Evolutionary conservation across 192 early-diverging fungal genomes (phyloP).

Genomic region (Mycoemilia scoparia): DNA sequence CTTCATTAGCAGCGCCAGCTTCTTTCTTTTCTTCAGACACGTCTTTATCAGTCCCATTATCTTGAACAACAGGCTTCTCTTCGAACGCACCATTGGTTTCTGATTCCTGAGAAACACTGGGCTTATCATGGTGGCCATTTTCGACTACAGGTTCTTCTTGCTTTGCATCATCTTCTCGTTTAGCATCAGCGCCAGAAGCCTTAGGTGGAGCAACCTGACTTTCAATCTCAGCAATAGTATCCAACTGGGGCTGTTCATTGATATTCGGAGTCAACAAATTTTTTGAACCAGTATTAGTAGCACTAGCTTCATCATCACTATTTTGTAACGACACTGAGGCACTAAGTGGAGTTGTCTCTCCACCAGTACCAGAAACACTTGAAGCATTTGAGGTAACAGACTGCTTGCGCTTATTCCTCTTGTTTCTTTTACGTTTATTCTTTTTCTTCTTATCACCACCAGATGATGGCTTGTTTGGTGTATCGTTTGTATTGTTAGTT

Average conservation of each 20-base stretch:
- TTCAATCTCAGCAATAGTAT: constrained; percentile 2
- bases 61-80: not conserved
- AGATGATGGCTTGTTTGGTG: not conserved
- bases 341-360: not conserved
- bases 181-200: not conserved
- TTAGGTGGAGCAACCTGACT: not conserved
- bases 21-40: constrained; percentile 2
- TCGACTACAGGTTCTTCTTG: not conserved
- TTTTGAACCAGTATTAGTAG: not conserved
- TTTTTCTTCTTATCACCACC: constrained; percentile 12
- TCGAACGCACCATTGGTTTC: not conserved
- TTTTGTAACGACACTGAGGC: constrained; percentile 6
- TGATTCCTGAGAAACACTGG: not conserved
- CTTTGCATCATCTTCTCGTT: not conserved
- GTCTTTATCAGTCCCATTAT: constrained; percentile 5
- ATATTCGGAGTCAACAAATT: not conserved
- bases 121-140: no score
- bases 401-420: constrained; percentile 24
- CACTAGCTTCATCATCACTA: constrained; percentile 9
- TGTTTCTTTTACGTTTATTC: constrained; percentile 20
- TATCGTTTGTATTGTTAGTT: not conserved
- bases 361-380: not conserved
- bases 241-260: not conserved
- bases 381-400: constrained; percentile 3
- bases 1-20: not conserved